Conservation (phyloP, 805 yeast species). For the Saccharomycopsis sp. region DNA sequence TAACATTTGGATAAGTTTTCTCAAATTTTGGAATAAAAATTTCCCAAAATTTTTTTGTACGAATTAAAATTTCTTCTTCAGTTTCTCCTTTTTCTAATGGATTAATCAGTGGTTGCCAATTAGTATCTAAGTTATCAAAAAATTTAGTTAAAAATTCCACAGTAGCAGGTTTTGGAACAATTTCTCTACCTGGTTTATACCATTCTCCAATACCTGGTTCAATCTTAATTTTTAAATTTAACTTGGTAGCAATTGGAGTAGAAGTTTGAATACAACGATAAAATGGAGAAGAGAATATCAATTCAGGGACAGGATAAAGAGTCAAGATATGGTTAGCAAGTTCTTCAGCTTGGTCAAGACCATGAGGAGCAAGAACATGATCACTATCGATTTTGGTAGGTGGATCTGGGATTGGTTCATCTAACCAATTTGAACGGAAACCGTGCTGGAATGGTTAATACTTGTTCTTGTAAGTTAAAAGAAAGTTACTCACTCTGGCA, state of each 20-base stretch:
- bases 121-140: slow-evolving; percentile 38
- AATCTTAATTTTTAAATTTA: slow-evolving; percentile 48
- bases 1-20: slow-evolving; percentile 44
- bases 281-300: slow-evolving; percentile 74
- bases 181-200: slow-evolving; percentile 62
- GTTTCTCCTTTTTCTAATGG: slow-evolving; percentile 69
- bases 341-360: slow-evolving; percentile 78
- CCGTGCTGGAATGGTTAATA: slow-evolving; percentile 48
- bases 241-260: slow-evolving; percentile 49
- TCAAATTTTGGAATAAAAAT: slow-evolving; percentile 50
- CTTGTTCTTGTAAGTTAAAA: not conserved
- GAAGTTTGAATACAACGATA: slow-evolving; percentile 83
- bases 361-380: slow-evolving; percentile 80
- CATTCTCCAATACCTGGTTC: slow-evolving; percentile 92
- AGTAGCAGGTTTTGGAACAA: slow-evolving; percentile 62
- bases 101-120: slow-evolving; percentile 43
- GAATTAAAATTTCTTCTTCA: slow-evolving; percentile 51
- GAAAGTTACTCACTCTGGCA: slow-evolving; percentile 34
- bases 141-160: slow-evolving; percentile 36
- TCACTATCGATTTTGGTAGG: slow-evolving; percentile 91
- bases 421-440: slow-evolving; percentile 57
- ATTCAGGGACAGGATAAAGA: slow-evolving; percentile 37
- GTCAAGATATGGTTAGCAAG: slow-evolving; percentile 51
- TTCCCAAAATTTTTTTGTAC: slow-evolving; percentile 48
- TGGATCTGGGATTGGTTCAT: slow-evolving; percentile 60